phyloP scores from a whole-genome alignment of 2,329 filamentous ascomycete species.

The Aspergillus chevalieri region DNA sequence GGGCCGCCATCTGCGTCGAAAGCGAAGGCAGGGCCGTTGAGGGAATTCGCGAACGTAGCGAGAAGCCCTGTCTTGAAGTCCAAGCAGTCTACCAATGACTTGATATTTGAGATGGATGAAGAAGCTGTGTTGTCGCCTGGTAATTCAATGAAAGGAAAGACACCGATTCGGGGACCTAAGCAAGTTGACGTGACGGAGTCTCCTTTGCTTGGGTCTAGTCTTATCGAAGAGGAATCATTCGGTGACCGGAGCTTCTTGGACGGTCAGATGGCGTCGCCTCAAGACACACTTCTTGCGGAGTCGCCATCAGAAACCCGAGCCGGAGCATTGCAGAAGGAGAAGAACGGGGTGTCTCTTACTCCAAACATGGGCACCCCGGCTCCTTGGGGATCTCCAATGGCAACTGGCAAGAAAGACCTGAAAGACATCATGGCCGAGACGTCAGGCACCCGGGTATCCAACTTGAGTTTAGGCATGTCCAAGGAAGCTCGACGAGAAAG shows the following conservation, averaged over 20 bases:
- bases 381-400: conserved; percentile 50
- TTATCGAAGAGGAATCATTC: conserved; percentile 21
- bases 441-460: conserved; percentile 46
- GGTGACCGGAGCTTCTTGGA: conserved; percentile 22
- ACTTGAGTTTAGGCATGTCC: conserved; percentile 45
- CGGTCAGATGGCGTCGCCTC: conserved; percentile 22
- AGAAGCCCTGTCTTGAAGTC: conserved; percentile 63
- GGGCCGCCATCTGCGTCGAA: conserved; percentile 41
- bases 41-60: conserved; percentile 39
- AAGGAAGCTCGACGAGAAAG: conserved; percentile 34
- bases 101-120: conserved; percentile 95
- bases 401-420: conserved; percentile 62
- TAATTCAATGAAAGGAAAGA: conserved; percentile 25
- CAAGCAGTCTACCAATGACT: conserved; percentile 63
- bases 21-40: conserved; percentile 37
- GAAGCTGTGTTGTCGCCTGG: conserved; percentile 42
- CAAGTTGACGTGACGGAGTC: conserved; percentile 17
- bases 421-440: conserved; percentile 69
- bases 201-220: conserved; percentile 20
- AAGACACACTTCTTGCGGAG: conserved; percentile 11
- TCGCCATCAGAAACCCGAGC: conserved; percentile 20
- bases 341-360: conserved; percentile 18
- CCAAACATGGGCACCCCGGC: conserved; percentile 26
- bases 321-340: conserved; percentile 15
- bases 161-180: conserved; percentile 16